phyloP scores from a whole-genome alignment of 1,284 basidiomycete genomes.

The Cystobasidiaceae sp. region DNA sequence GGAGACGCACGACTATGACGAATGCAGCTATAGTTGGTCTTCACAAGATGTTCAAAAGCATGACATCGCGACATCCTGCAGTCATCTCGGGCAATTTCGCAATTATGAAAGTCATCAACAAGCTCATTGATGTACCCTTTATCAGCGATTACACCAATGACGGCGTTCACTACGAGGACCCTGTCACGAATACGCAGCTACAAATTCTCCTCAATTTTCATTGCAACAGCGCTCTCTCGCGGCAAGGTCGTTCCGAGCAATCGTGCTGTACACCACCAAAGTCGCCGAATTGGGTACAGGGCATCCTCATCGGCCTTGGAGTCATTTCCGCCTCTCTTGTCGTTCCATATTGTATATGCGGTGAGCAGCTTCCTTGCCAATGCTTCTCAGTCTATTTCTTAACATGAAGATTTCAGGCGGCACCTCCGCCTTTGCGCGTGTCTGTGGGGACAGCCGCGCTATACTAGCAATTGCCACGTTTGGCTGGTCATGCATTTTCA shows the following conservation, averaged over 20 bases:
- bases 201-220: constrained; percentile 71
- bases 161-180: constrained; percentile 70
- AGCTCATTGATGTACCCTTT: constrained; percentile 56
- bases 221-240: constrained; percentile 69
- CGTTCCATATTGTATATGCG: constrained; percentile 46
- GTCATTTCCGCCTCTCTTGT: constrained; percentile 58
- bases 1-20: constrained; percentile 63
- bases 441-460: constrained; percentile 48
- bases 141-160: constrained; percentile 59
- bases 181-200: constrained; percentile 64
- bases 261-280: constrained; percentile 77
- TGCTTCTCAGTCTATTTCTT: no score
- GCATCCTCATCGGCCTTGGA: constrained; percentile 54
- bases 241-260: constrained; percentile 64
- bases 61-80: constrained; percentile 40
- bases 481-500: constrained; percentile 60
- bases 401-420: no score
- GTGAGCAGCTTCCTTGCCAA: constrained; percentile 43
- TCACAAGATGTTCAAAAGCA: constrained; percentile 70
- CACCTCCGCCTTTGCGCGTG: constrained; percentile 44
- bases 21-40: constrained; percentile 74
- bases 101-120: constrained; percentile 69
- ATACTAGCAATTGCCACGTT: constrained; percentile 56
- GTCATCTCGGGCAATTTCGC: constrained; percentile 51
- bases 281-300: constrained; percentile 59